Evolutionary conservation across 2,329 filamentous ascomycete genomes (phyloP).

Genomic region (Ramichloridium luteum): DNA sequence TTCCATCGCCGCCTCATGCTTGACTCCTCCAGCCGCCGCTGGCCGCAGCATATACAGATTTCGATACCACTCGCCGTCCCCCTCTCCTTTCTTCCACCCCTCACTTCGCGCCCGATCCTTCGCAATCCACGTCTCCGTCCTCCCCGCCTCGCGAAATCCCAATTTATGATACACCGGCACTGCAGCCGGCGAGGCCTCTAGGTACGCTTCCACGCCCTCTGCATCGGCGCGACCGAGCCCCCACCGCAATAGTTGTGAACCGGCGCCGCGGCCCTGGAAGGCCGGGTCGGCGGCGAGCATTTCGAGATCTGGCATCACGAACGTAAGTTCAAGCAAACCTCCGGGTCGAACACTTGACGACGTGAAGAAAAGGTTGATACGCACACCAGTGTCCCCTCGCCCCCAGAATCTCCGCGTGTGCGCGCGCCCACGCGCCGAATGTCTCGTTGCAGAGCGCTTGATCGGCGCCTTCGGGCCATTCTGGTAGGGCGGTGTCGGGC

Average conservation of each 20-base stretch:
- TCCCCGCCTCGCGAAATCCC: constrained; percentile 20
- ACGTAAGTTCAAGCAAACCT: constrained; percentile 1
- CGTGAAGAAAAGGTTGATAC: constrained; percentile 6
- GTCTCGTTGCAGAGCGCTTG: constrained; percentile 15
- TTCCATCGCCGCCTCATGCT: too few species aligned
- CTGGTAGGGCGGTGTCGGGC: constrained; percentile 11
- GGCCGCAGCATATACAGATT: constrained; percentile 18
- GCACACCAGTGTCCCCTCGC: constrained; percentile 19
- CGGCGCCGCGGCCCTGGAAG: constrained; percentile 29
- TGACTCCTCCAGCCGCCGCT: too few species aligned
- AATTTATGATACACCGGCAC: constrained; percentile 28
- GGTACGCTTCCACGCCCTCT: constrained; percentile 24
- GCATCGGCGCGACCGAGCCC: constrained; percentile 28
- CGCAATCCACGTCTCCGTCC: constrained; percentile 17
- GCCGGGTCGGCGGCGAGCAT: constrained; percentile 26
- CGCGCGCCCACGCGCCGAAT: constrained; percentile 18
- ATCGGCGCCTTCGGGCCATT: constrained; percentile 19
- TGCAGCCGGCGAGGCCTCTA: constrained; percentile 27
- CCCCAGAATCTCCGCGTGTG: constrained; percentile 16
- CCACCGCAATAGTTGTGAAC: constrained; percentile 25
- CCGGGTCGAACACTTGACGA: constrained; percentile 1
- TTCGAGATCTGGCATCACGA: constrained; percentile 21
- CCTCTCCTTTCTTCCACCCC: too few species aligned
- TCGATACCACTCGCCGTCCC: constrained; percentile 14
- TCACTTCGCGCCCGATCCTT: constrained; percentile 13